phyloP scores from a whole-genome alignment of 2,329 filamentous ascomycete species.

The Colletotrichum liriopes region DNA sequence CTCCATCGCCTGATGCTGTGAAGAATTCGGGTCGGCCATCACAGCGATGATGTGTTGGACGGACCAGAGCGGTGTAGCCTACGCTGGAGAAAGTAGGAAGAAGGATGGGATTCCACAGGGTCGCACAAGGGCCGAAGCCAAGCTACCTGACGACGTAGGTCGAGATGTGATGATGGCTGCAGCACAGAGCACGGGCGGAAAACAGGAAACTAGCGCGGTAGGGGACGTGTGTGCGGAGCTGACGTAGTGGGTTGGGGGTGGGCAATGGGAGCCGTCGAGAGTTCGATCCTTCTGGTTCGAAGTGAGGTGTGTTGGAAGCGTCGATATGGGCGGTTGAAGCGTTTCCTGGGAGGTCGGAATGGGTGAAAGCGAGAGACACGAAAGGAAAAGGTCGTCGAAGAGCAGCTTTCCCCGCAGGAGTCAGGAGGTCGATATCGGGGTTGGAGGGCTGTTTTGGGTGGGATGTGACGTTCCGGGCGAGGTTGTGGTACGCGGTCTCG shows the following conservation, averaged over 20 bases:
- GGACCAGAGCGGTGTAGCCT: slow-evolving; percentile 19
- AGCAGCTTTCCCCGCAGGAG: slow-evolving; percentile 29
- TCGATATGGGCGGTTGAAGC: slow-evolving; percentile 11
- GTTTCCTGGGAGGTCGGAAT: slow-evolving; percentile 7
- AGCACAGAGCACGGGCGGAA: slow-evolving; percentile 26
- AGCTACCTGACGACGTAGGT: slow-evolving; percentile 33
- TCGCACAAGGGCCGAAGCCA: slow-evolving; percentile 37
- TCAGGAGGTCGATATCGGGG: slow-evolving; percentile 22
- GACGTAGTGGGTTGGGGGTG: slow-evolving; percentile 32
- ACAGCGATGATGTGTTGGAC: slow-evolving; percentile 11
- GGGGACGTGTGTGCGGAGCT: slow-evolving; percentile 27
- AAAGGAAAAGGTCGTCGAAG: slow-evolving; percentile 21
- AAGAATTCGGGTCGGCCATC: slow-evolving; percentile 41
- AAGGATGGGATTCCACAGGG: slow-evolving; percentile 17
- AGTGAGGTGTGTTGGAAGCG: slow-evolving; percentile 4
- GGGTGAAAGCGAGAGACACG: slow-evolving; percentile 19
- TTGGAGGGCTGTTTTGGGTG: slow-evolving; percentile 10
- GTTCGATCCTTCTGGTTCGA: slow-evolving; percentile 25
- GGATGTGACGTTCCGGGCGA: slow-evolving; percentile 17
- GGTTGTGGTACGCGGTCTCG: slow-evolving; percentile 32
- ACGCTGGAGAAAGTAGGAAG: slow-evolving; percentile 18
- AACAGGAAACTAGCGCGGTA: slow-evolving; percentile 31
- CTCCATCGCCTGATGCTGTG: slow-evolving; percentile 41
- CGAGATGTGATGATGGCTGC: slow-evolving; percentile 28
- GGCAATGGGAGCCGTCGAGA: slow-evolving; percentile 15